These are phyloP conservation scores for Aspergillus ibericus DNA, from an alignment of 2,329 filamentous ascomycete genomes.

Conservation along the genomic window DNA sequence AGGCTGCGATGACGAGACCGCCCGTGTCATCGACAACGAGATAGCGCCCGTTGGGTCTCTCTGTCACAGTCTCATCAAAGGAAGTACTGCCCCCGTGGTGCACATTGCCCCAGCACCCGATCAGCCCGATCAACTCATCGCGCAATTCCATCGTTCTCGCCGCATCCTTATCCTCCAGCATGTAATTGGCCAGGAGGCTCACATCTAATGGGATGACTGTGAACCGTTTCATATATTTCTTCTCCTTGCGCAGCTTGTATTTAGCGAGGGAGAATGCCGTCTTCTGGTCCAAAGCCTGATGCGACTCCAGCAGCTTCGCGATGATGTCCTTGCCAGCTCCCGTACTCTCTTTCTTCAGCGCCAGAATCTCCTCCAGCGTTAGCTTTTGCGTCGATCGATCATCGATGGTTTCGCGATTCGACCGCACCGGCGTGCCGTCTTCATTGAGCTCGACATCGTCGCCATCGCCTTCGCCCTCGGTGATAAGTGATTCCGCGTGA, in stretches of 20 bases:
- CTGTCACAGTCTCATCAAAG: conserved; percentile 23
- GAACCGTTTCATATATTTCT: conserved; percentile 89
- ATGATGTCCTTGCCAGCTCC: conserved; percentile 86
- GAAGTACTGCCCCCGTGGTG: conserved; percentile 62
- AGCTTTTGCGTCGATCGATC: conserved; percentile 72
- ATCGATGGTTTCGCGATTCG: conserved; percentile 64
- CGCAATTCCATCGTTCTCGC: conserved; percentile 80
- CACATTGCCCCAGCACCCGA: conserved; percentile 88
- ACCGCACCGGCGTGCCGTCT: conserved; percentile 55
- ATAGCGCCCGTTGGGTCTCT: conserved; percentile 63
- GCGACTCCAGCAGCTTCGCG: conserved; percentile 85
- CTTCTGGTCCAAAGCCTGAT: conserved; percentile 89
- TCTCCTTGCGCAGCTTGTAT: conserved; percentile 91
- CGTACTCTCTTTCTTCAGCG: conserved; percentile 68
- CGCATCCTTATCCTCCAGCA: conserved; percentile 77
- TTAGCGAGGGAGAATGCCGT: conserved; percentile 91
- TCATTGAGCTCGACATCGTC: conserved; percentile 35
- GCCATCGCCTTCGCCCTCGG: conserved; percentile 42
- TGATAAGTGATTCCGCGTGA: conserved; percentile 71
- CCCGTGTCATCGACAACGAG: conserved; percentile 84
- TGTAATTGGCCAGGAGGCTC: conserved; percentile 70
- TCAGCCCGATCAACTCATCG: conserved; percentile 76
- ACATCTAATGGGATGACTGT: conserved; percentile 82
- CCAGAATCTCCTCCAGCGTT: conserved; percentile 69
- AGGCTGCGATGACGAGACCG: conserved; percentile 74